Conservation (phyloP, 441 rosid species). For the Gossypium lobatum region DNA sequence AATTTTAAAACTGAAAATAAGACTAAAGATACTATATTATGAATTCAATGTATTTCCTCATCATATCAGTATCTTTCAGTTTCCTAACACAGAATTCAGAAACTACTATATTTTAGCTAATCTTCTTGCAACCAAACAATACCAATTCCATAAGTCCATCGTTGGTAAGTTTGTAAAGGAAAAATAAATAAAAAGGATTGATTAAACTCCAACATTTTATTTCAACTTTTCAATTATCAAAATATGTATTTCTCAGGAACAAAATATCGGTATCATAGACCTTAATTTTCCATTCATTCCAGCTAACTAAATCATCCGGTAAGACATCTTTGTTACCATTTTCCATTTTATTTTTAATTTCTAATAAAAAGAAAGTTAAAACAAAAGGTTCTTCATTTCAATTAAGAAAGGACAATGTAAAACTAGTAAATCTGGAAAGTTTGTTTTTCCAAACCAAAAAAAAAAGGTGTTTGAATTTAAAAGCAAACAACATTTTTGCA, state of each 20-base stretch:
- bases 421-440: neutral
- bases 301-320: neutral
- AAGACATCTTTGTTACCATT: neutral
- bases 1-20: conserved; percentile 4
- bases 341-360: neutral
- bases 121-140: neutral
- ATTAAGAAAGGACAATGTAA: neutral
- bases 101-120: conserved; percentile 7
- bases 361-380: neutral
- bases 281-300: conserved; percentile 1
- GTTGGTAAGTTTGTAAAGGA: neutral
- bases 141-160: neutral
- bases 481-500: neutral
- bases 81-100: neutral
- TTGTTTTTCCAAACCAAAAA: neutral
- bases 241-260: neutral
- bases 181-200: neutral
- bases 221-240: neutral
- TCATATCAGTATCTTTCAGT: neutral
- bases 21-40: neutral
- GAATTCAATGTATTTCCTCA: neutral
- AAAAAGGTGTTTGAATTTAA: neutral
- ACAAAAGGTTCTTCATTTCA: neutral
- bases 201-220: neutral
- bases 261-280: neutral